Evolutionary conservation across 116 monocot species (phyloP).

Genomic region (Dioscorea cayenensis): DNA sequence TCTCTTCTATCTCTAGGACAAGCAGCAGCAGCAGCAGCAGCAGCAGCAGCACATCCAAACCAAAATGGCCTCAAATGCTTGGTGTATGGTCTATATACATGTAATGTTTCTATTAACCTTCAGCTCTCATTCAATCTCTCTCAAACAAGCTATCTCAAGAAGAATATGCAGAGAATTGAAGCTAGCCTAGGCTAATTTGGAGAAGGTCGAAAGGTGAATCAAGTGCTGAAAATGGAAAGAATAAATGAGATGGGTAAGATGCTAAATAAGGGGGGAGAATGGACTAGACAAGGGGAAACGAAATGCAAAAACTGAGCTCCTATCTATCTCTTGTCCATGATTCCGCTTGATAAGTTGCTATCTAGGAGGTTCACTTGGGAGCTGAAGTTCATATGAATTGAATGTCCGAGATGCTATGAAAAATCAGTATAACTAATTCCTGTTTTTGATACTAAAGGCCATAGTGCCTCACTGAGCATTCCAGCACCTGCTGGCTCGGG

Average conservation of each 20-base stretch:
- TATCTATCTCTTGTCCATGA: conserved; percentile 13
- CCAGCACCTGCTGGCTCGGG: conserved; percentile 51
- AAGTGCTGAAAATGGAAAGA: conserved; percentile 22
- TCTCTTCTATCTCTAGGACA: neutral
- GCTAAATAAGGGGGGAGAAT: conserved; percentile 7
- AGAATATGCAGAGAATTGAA: neutral
- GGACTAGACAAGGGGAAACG: conserved; percentile 6
- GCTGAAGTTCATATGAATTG: conserved; percentile 2
- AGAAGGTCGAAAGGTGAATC: neutral
- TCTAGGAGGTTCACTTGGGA: conserved; percentile 10
- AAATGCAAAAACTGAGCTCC: conserved; percentile 18
- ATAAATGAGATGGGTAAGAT: conserved; percentile 17
- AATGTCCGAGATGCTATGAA: conserved; percentile 9
- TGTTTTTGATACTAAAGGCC: conserved; percentile 18
- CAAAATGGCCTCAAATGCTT: conserved; percentile 16
- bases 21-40: conserved; percentile 3
- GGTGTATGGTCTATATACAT: conserved; percentile 33
- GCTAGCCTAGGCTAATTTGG: conserved; percentile 8
- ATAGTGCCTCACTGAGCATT: conserved; percentile 59
- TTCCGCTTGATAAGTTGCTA: conserved; percentile 19
- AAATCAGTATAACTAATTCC: neutral
- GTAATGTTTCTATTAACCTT: conserved; percentile 12
- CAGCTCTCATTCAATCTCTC: conserved; percentile 10
- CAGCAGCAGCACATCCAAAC: neutral
- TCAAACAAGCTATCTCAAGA: conserved; percentile 7